Base-by-base conservation (phyloP, 331 rosid genomes). In the Malus hybrid region DNA sequence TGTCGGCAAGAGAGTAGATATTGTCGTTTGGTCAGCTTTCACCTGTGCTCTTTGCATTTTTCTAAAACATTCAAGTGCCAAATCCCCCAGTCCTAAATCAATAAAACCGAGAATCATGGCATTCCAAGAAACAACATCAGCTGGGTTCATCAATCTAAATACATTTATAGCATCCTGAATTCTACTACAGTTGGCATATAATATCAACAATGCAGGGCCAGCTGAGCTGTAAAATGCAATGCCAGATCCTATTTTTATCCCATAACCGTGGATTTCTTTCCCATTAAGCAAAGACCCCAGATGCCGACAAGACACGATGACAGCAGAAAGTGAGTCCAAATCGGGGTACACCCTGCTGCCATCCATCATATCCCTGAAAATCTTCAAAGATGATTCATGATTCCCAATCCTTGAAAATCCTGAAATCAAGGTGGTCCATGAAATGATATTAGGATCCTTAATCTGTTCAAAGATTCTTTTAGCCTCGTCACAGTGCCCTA, bases 81-180 rank as follows among this genome's bases (percentile, higher is more conserved):
- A 67, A 76, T 55, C 65, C 44, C 70, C 83, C 50, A 76, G 28
- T 33, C 85, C 88, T 54, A 60, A 68, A 59, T 87, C 86, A 73
- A 56, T 54, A 52, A 78, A 78, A 67, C 86, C 80, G 29, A 66
- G 76, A 70, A 85, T 85, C 91, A 80, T 85, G 28, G 88, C 88
- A 77, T 87, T 87, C 87, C 91, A 87, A 2, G 88, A 80, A 79
- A 87, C 81, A 70, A 70, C 79, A 77, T 87, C 83, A 56, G 80
- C 72, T 69, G 76, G 76, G 61, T 87, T 81, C 89, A 83, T 87
- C 32, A 75, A 20, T 44, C 8, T 36, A 76, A 85, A 85, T 29
- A 85, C 85, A 31, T 70, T 67, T 59, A 42, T 48, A 14, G 78
- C 89, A 56, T 73, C 80, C 33, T 46, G 70, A 75, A 78, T 71